Conservation (phyloP, 2,329 filamentous ascomycete species). For the Elsinoe ampelina region DNA sequence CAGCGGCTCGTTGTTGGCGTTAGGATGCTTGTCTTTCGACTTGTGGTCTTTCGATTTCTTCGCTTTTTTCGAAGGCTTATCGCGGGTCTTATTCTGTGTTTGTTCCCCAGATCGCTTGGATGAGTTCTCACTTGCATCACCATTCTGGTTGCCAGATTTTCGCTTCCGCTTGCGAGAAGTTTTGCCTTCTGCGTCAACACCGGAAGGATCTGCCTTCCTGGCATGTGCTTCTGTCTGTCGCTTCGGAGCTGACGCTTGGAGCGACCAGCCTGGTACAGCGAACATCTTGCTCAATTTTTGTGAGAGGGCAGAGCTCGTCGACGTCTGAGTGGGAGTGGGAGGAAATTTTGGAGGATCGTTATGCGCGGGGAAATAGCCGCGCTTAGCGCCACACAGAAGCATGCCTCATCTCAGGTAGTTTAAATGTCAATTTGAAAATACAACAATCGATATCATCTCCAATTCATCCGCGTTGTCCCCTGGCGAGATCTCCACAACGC, state of each 20-base stretch:
- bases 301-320: background rate
- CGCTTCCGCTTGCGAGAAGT: conserved; percentile 41
- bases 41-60: conserved; percentile 19
- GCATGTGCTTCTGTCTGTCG: conserved; percentile 48
- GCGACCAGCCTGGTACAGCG: conserved; percentile 84
- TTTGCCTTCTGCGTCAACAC: conserved; percentile 32
- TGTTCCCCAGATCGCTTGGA: conserved; percentile 28
- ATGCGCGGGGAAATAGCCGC: too few relatives aligned
- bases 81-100: conserved; percentile 25
- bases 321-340: background rate
- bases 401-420: too few relatives aligned
- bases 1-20: conserved; percentile 13
- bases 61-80: conserved; percentile 23
- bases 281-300: conserved; percentile 56
- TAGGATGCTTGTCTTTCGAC: conserved; percentile 1
- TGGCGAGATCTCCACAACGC: too few relatives aligned
- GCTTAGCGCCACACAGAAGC: too few relatives aligned
- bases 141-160: conserved; percentile 35
- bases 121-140: conserved; percentile 19
- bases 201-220: conserved; percentile 25
- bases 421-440: too few relatives aligned
- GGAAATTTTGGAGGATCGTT: background rate
- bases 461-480: too few relatives aligned
- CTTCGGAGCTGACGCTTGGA: conserved; percentile 63
- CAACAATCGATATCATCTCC: too few relatives aligned